Base-by-base conservation (phyloP, 257 asterid species). In the Fraxinus cuspidata region DNA sequence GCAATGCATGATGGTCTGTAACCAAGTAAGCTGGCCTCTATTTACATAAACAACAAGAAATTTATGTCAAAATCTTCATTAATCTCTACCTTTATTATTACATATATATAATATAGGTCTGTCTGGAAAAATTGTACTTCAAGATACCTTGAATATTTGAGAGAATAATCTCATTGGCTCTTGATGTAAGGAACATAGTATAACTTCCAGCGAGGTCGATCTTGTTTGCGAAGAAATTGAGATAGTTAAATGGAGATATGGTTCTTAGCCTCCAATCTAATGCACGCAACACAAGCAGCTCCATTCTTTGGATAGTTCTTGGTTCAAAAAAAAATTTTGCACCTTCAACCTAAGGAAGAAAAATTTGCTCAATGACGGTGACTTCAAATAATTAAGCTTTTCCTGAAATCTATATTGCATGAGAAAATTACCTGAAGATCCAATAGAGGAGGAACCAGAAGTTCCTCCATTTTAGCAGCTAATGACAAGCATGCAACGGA, bases 391-490 rank as follows among this genome's bases (percentile, higher is more conserved):
- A 11, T 11, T 42, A 10, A 38, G 23, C 44, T 3, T 1, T 37
- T 60, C 7, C 31, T 9, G 27, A 27, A 5, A 21, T 56, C 65
- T 67, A 5, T 13, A 38, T 7, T 13, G 32, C 12, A 23, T 16
- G 9, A 68, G 19, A 32, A 31, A 70, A 73, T 63, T 89, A 93
- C 99, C 96, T 95, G 99, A 84, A 93, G 89, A 82, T 95, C 92
- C 84, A 93, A 77, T 69, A 95, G 98, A 73, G 97, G 83, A 76
- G 99, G 99, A 89, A 93, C 97, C 9, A 91, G 91, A 64, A 87
- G 93, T 88, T 95, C 98, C 96, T 95, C 98, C 97, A 95, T 91
- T 79, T 95, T 95, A 65, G 99, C 99, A 64, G 99, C 99, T 82
- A 95, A 83, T 28, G 99, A 95, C 86, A 95, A 83, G 77, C 99